Conservation (phyloP, 2,329 filamentous ascomycete genomes). For the Onygenales sp. region DNA sequence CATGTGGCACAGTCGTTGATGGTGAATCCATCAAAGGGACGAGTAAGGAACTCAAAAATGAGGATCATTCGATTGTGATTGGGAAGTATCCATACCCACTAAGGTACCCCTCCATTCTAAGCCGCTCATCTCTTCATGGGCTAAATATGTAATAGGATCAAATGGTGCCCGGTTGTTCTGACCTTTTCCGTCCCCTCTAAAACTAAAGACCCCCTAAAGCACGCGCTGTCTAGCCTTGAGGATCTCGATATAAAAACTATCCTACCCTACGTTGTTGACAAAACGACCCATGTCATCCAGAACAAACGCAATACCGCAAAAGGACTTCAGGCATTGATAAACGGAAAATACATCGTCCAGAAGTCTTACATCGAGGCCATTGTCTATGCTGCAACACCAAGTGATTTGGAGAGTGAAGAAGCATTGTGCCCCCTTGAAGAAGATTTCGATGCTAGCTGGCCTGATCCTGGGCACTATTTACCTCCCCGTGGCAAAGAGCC, state of each 20-base stretch:
- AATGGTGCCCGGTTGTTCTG: conserved; percentile 72
- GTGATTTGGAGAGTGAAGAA: conserved; percentile 42
- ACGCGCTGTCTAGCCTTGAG: conserved; percentile 59
- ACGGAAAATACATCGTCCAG: conserved; percentile 68
- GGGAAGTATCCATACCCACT: conserved; percentile 56
- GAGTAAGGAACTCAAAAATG: conserved; percentile 24
- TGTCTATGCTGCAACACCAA: conserved; percentile 46
- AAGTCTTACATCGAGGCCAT: conserved; percentile 65
- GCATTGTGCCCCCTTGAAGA: conserved; percentile 55
- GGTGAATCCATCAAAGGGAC: conserved; percentile 59
- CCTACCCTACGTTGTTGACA: conserved; percentile 56
- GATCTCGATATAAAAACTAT: conserved; percentile 82
- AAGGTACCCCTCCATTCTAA: conserved; percentile 18
- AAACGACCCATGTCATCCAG: conserved; percentile 80
- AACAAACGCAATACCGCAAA: conserved; percentile 85
- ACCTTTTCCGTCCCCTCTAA: conserved; percentile 69
- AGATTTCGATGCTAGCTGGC: conserved; percentile 74
- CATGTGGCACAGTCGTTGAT: conserved; percentile 72
- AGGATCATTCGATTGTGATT: conserved; percentile 58
- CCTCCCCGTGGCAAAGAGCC: conserved; percentile 70
- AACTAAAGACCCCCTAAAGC: conserved; percentile 50
- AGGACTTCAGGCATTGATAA: conserved; percentile 76
- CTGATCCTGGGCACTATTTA: conserved; percentile 60
- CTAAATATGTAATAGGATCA: conserved; percentile 44
- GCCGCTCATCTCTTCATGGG: neutral